These are phyloP conservation scores for Musa itinerans DNA, from an alignment of 176 grass and related monocot genomes.

Conservation along the genomic window DNA sequence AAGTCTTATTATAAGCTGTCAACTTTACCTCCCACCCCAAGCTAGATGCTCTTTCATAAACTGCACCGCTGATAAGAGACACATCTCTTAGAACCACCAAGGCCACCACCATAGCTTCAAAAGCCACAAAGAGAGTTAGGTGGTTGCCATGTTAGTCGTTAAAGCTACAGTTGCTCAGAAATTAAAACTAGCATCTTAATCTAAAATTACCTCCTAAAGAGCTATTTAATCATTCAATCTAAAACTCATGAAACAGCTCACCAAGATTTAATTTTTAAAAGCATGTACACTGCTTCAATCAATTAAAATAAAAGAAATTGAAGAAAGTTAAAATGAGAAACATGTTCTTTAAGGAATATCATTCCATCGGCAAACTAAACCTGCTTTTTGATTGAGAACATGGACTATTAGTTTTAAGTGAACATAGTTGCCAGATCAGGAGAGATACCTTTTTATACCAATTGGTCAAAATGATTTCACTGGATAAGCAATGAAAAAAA, in stretches of 20 bases:
- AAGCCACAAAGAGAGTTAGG: not conserved
- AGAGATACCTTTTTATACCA: too few relatives aligned
- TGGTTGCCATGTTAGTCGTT: not conserved
- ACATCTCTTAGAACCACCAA: constrained; percentile 73
- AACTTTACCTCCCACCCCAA: constrained; percentile 78
- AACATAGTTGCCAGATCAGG: too few relatives aligned
- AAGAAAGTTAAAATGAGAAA: not conserved
- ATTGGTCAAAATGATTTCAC: too few relatives aligned
- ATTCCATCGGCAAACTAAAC: too few relatives aligned
- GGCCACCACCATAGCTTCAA: constrained; percentile 76
- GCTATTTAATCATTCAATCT: too few relatives aligned
- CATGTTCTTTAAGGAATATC: not conserved
- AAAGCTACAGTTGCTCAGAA: not conserved
- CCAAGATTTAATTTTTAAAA: too few relatives aligned
- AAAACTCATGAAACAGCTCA: too few relatives aligned
- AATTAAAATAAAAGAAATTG: too few relatives aligned
- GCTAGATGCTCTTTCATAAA: constrained; percentile 75
- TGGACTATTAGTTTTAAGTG: too few relatives aligned
- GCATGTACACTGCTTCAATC: too few relatives aligned
- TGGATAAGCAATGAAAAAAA: too few relatives aligned
- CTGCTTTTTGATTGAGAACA: too few relatives aligned
- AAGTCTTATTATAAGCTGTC: constrained; percentile 3
- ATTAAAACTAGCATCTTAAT: not conserved
- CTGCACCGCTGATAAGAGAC: constrained; percentile 71
- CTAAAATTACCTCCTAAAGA: not conserved